Evolutionary conservation across 257 asterid species (phyloP).

Genomic region (Ocimum tenuiflorum): DNA sequence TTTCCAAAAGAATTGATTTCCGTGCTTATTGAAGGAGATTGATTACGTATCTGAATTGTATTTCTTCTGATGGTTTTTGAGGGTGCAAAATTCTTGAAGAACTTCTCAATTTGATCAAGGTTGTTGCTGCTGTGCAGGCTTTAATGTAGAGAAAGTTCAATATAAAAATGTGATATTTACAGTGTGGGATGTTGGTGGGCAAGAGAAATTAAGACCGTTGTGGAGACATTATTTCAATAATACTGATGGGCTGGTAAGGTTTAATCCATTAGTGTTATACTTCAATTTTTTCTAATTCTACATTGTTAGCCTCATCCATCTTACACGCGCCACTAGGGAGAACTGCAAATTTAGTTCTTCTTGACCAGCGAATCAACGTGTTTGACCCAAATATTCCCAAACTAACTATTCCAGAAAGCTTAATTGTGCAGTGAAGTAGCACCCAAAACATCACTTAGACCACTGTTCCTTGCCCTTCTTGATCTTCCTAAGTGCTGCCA

Average conservation of each 20-base stretch:
- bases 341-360: constrained; percentile 12
- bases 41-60: neutral
- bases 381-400: neutral
- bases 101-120: constrained; percentile 16
- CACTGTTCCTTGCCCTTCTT: too few species aligned
- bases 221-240: constrained; percentile 97
- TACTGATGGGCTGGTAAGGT: constrained; percentile 88
- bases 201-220: constrained; percentile 85
- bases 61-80: constrained; percentile 9
- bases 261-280: neutral
- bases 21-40: constrained; percentile 3
- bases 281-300: constrained; percentile 3
- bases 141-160: constrained; percentile 96
- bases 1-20: neutral
- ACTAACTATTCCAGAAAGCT: too few species aligned
- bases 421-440: too few species aligned
- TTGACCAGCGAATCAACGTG: neutral
- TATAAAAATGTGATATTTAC: constrained; percentile 87
- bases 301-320: neutral
- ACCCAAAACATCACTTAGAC: too few species aligned
- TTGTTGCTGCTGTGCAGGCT: constrained; percentile 59
- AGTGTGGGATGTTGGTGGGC: constrained; percentile 99
- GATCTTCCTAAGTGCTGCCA: too few species aligned
- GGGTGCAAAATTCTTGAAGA: constrained; percentile 5
- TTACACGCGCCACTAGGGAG: neutral